phyloP scores from a whole-genome alignment of 768 basidiomycete genomes.

The Boletus rubroflammeus region DNA sequence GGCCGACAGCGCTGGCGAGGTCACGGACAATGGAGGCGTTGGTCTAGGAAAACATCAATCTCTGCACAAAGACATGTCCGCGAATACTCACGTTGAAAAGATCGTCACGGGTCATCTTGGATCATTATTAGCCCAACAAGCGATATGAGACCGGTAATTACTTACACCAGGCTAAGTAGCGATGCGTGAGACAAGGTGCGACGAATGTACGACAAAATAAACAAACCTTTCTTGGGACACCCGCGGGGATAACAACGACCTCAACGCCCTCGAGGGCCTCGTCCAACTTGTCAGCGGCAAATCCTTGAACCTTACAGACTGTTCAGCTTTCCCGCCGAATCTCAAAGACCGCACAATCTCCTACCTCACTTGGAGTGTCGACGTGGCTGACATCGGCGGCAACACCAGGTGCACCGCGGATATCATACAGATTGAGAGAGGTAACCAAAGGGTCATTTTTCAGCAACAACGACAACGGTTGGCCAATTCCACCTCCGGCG shows the following conservation, averaged over 20 bases:
- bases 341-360: conserved; percentile 19
- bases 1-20: conserved; percentile 84
- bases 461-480: conserved; percentile 84
- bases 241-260: conserved; percentile 97
- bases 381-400: conserved; percentile 97
- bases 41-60: conserved; percentile 48
- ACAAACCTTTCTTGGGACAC: conserved; percentile 94
- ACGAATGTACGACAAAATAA: not conserved
- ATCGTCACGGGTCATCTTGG: conserved; percentile 92
- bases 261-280: conserved; percentile 85
- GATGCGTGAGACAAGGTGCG: conserved; percentile 24
- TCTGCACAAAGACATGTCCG: not conserved
- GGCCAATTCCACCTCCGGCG: conserved; percentile 98
- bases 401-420: conserved; percentile 57
- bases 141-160: conserved; percentile 17
- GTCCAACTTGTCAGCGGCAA: conserved; percentile 83
- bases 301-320: conserved; percentile 65
- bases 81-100: conserved; percentile 78
- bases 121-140: conserved; percentile 25
- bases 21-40: conserved; percentile 98
- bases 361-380: conserved; percentile 81
- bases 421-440: conserved; percentile 60
- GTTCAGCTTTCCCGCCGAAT: not conserved
- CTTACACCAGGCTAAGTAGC: conserved; percentile 74
- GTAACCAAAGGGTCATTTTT: conserved; percentile 90